These are phyloP conservation scores for Casuarina glauca DNA, from an alignment of 306 rosid species.

Conservation along the genomic window DNA sequence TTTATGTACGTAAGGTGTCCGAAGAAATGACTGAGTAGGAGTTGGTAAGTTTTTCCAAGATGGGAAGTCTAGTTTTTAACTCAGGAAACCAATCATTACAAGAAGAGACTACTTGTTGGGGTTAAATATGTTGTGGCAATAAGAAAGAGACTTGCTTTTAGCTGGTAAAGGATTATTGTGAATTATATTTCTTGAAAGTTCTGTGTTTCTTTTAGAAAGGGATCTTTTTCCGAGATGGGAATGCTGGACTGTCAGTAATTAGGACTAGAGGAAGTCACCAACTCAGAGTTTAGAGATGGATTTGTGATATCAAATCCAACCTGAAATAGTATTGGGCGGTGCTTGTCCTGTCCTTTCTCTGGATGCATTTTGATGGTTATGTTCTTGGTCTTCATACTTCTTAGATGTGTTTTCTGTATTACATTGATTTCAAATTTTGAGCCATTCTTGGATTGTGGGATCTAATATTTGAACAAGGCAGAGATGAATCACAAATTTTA, in stretches of 20 bases:
- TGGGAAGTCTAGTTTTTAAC: neutral
- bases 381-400: neutral
- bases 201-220: neutral
- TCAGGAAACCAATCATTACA: neutral
- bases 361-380: neutral
- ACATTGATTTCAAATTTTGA: neutral
- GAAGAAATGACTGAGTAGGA: conserved; percentile 1
- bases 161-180: neutral
- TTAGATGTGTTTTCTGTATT: neutral
- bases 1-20: neutral
- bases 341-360: neutral
- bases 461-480: neutral
- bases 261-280: neutral
- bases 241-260: neutral
- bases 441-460: neutral
- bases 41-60: neutral
- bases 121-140: neutral
- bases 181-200: neutral
- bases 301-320: neutral
- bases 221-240: neutral
- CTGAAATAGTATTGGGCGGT: neutral
- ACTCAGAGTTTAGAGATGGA: neutral
- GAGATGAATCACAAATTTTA: neutral
- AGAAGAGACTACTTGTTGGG: neutral
- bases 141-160: neutral